Conservation (phyloP, 306 rosid genomes). For the Cicer judaicum region DNA sequence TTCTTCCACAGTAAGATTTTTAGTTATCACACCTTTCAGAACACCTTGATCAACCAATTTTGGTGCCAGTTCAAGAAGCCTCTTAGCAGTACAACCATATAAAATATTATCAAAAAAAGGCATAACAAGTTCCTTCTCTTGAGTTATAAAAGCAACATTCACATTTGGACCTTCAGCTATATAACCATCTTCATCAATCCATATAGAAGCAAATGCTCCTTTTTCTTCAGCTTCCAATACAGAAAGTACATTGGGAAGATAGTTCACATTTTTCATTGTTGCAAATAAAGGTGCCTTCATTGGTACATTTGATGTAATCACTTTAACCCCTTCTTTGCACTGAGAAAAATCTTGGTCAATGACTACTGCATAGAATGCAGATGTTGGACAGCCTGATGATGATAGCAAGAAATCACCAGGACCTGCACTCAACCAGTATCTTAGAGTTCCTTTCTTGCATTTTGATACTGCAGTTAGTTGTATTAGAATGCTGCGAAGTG, state of each 20-base stretch:
- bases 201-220: constrained; percentile 76
- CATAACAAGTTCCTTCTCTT: constrained; percentile 79
- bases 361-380: constrained; percentile 93
- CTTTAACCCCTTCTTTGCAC: constrained; percentile 83
- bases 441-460: constrained; percentile 74
- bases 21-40: constrained; percentile 57
- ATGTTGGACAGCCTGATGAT: constrained; percentile 56
- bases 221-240: constrained; percentile 85
- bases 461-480: constrained; percentile 76
- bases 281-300: constrained; percentile 79
- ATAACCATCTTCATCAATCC: constrained; percentile 88
- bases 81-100: constrained; percentile 74
- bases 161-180: constrained; percentile 97
- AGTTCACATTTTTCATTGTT: constrained; percentile 83
- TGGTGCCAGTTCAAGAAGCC: constrained; percentile 78
- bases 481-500: constrained; percentile 77
- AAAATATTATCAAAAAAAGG: constrained; percentile 77
- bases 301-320: constrained; percentile 73
- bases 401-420: constrained; percentile 90
- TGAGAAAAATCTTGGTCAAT: constrained; percentile 64
- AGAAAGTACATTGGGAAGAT: constrained; percentile 86
- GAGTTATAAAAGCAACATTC: constrained; percentile 82
- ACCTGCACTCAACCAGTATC: constrained; percentile 93
- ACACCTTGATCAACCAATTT: constrained; percentile 69
- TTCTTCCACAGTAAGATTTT: constrained; percentile 63